Conservation (phyloP, 345 rosid genomes). For the Euphorbia peplus region DNA sequence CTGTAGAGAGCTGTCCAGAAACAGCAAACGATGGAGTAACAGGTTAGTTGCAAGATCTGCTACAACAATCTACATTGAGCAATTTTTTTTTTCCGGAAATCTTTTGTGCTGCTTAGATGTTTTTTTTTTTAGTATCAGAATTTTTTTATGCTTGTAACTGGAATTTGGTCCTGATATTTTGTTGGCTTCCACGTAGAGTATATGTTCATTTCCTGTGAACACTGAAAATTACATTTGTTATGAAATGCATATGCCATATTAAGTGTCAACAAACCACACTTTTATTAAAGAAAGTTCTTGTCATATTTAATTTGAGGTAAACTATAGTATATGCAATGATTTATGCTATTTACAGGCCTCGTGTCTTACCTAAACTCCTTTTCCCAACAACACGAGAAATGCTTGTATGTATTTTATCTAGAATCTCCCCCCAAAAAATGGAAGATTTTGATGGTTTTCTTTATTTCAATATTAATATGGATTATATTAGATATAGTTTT, state of each 20-base stretch:
- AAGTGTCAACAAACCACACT: not conserved
- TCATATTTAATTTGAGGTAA: too few relatives aligned
- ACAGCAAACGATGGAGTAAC: conserved; percentile 23
- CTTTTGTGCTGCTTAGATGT: not conserved
- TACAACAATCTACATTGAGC: not conserved
- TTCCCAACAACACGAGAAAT: not conserved
- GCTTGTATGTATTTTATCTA: not conserved
- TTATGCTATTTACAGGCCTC: not conserved
- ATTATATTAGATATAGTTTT: not conserved
- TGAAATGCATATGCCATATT: not conserved
- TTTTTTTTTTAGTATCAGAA: too few relatives aligned
- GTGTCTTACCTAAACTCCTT: not conserved
- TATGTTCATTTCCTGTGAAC: not conserved
- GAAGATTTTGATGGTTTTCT: not conserved
- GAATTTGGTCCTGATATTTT: too few relatives aligned
- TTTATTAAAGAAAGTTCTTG: not conserved
- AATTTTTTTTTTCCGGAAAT: not conserved
- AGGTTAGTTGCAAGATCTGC: conserved; percentile 38
- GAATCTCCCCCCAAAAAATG: not conserved
- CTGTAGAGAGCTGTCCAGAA: conserved; percentile 34
- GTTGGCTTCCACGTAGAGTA: too few relatives aligned
- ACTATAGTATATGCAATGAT: too few relatives aligned
- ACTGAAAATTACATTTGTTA: not conserved
- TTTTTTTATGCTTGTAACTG: too few relatives aligned
- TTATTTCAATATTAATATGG: not conserved